These are phyloP conservation scores for Phytophthora cactorum DNA, from an alignment of 352 stramenopile genomes.

Conservation along the genomic window DNA sequence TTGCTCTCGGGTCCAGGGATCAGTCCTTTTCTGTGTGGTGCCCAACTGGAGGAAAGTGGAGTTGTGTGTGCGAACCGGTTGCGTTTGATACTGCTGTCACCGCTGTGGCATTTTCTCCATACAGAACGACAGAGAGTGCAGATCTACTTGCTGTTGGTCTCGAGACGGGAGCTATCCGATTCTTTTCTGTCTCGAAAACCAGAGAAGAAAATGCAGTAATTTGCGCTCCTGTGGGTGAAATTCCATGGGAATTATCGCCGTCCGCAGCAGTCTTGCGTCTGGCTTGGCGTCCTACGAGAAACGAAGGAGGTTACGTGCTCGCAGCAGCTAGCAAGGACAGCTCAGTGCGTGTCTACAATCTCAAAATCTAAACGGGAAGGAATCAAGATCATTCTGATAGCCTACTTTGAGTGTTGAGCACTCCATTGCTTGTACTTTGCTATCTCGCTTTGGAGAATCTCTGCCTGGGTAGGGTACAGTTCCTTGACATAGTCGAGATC, in stretches of 20 bases:
- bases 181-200: conserved; percentile 36
- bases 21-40: conserved; percentile 70
- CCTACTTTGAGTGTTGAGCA: conserved; percentile 15
- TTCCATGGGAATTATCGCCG: conserved; percentile 35
- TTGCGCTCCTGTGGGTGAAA: conserved; percentile 9
- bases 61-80: conserved; percentile 25
- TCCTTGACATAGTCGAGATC: conserved; percentile 70
- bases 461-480: conserved; percentile 56
- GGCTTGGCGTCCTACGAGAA: conserved; percentile 42
- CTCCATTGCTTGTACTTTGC: conserved; percentile 67
- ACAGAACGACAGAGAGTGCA: not conserved
- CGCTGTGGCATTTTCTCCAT: conserved; percentile 66
- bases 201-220: not conserved
- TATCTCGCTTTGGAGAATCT: conserved; percentile 70
- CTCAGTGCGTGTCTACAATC: conserved; percentile 58
- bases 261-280: conserved; percentile 56
- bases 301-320: conserved; percentile 19
- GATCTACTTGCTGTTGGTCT: conserved; percentile 65
- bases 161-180: conserved; percentile 56
- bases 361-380: not conserved
- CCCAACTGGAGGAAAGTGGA: conserved; percentile 28
- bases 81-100: conserved; percentile 55
- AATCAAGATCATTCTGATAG: not conserved
- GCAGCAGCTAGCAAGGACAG: conserved; percentile 56
- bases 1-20: conserved; percentile 70